Evolutionary conservation across 495 filamentous ascomycete species (phyloP).

Genomic region (Thermochaetoides thermophila): DNA sequence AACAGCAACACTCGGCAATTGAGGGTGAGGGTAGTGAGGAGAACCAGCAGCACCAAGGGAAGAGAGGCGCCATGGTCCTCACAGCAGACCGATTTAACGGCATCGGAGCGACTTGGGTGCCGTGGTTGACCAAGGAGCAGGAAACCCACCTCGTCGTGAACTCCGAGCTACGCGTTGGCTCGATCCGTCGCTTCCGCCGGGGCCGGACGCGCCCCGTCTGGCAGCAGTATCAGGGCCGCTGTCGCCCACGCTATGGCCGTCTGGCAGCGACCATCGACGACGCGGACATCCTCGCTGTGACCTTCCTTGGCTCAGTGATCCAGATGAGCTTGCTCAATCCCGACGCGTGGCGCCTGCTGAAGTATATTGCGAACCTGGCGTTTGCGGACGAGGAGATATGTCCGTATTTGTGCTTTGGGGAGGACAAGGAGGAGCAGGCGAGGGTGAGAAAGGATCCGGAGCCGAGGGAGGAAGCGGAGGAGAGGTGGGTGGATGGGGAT

Average conservation of each 20-base stretch:
- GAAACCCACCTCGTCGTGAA: slow-evolving; percentile 35
- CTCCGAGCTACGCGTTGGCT: slow-evolving; percentile 31
- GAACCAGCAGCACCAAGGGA: too few relatives aligned
- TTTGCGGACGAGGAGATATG: slow-evolving; percentile 11
- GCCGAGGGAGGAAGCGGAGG: slow-evolving; percentile 16
- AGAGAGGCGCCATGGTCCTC: too few relatives aligned
- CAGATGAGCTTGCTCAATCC: slow-evolving; percentile 42
- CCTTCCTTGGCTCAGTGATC: slow-evolving; percentile 49
- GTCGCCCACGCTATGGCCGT: slow-evolving; percentile 15
- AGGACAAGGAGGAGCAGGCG: background rate
- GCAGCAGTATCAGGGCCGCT: slow-evolving; percentile 15
- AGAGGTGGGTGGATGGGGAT: slow-evolving; percentile 56
- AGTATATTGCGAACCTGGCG: slow-evolving; percentile 47
- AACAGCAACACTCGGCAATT: too few relatives aligned
- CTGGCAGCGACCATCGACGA: slow-evolving; percentile 16
- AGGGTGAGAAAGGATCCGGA: slow-evolving; percentile 11
- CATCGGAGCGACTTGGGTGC: slow-evolving; percentile 37
- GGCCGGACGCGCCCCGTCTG: slow-evolving; percentile 31
- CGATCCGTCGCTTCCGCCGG: slow-evolving; percentile 34
- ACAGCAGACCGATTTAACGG: too few relatives aligned
- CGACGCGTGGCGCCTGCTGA: slow-evolving; percentile 44
- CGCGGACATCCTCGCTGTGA: slow-evolving; percentile 43
- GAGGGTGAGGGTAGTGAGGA: too few relatives aligned
- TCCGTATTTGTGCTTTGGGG: slow-evolving; percentile 4
- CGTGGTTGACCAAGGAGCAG: slow-evolving; percentile 21